phyloP scores from a whole-genome alignment of 805 yeast genomes.

The Wickerhamiella azymoides region DNA sequence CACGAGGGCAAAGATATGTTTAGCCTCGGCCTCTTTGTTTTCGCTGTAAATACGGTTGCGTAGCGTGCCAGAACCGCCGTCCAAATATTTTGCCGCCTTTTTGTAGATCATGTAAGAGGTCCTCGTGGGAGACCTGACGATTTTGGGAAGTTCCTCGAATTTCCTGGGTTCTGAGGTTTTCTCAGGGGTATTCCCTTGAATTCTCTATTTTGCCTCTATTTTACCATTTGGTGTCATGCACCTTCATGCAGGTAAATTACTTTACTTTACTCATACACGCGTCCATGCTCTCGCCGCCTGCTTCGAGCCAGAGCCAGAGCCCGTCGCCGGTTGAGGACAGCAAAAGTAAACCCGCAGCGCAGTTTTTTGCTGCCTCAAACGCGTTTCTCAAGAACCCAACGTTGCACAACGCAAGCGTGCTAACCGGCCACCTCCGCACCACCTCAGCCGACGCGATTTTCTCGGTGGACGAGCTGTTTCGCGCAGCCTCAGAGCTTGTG shows the following conservation, averaged over 20 bases:
- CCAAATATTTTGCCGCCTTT: constrained; percentile 19
- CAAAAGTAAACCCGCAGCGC: background rate
- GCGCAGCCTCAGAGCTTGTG: background rate
- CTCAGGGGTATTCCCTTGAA: too few relatives aligned
- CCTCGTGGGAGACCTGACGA: too few relatives aligned
- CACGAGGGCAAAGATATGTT: constrained; percentile 75
- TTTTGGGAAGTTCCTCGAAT: too few relatives aligned
- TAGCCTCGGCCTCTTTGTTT: constrained; percentile 49
- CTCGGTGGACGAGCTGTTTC: background rate
- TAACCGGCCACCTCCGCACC: background rate
- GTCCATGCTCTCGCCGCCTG: background rate
- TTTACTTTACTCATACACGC: background rate
- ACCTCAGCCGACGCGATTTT: background rate
- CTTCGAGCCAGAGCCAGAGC: background rate
- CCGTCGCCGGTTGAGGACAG: background rate
- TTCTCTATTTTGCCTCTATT: too few relatives aligned
- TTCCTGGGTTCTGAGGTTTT: too few relatives aligned
- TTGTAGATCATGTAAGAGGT: constrained; percentile 18
- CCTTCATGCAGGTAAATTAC: background rate
- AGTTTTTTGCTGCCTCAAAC: background rate
- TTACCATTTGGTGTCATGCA: background rate
- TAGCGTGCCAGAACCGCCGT: constrained; percentile 20
- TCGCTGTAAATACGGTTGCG: constrained; percentile 26
- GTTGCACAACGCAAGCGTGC: background rate
- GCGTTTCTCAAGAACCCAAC: background rate